Evolutionary conservation across 129 eudicot species (phyloP), one percentile per base, ranked within the genome.

Genomic region (Flaveria bidentis): DNA sequence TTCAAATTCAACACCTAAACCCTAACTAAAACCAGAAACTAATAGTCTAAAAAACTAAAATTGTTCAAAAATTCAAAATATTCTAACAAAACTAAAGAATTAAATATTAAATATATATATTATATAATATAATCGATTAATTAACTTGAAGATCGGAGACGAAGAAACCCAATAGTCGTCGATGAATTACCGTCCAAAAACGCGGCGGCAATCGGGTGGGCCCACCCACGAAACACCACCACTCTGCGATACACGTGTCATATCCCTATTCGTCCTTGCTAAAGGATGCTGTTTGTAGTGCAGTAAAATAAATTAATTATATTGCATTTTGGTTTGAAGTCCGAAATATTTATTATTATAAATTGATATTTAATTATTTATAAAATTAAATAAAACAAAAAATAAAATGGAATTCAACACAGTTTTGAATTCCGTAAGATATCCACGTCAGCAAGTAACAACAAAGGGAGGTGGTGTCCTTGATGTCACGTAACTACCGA

Each of bases 401-500:
- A 25, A 61, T 61, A 26, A 61, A 61, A 7, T 61, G n/a, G 42
- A 61, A 5, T 28, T 61, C n/a, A 61, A 61, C 18, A 1, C 17
- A 18, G 41, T 61, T 61, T 61, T 61, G 41, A 14, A 12, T 26
- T 26, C 67, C 67, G 41, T 26, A 61, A 26, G 42, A 61, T 2
- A 12, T 61, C 67, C 67, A 61, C 42, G 67, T 61, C 67, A 26
- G 42, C 42, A 61, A 61, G 17, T 30, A 28, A 5, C 7, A 41
- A 61, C 67, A 61, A 61, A 61, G 8, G 67, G 42, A 61, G 67
- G 42, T 61, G 67, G 20, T 57, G 5, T 61, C 42, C 42, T 61
- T 61, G 30, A 30, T 61, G 42, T 61, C 67, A 61, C 67, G 67
- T 26, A 61, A 26, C 67, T 61, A 61, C 67, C 18, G 42, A 61